Base-by-base conservation (phyloP, 108 stramenopile species). In the Cyclotella atomus region DNA sequence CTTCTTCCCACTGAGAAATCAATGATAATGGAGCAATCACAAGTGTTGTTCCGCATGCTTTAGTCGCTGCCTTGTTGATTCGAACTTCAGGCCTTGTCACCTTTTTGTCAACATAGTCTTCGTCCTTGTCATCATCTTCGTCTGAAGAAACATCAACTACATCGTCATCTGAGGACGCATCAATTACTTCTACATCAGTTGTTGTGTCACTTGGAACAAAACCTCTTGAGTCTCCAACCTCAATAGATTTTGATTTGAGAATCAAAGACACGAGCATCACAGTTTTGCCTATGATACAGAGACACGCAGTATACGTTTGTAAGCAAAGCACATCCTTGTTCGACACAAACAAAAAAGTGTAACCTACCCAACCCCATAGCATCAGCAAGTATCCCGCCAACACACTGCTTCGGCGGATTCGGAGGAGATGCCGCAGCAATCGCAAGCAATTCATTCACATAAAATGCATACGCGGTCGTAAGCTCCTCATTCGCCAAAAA, bases 1-100 rank as follows among this genome's bases (percentile, higher is more conserved):
- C 94, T 49, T 91, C 85, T 81, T 92, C 87, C 94, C 94, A 95
- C 69, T 95, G 94, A 6, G 78, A 35, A 28, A 95, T 50, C 25
- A 95, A 75, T 0, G 91, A 95, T 14, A 95, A 69, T 36, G 91
- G 91, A 16, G 89, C 77, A 15, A 95, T 85, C 3, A 95, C 86
- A 7, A 95, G 82, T n/a, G 94, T 95, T 17, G 88, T 84, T 14
- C 52, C 44, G 2, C 46, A 34, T 21, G 45, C n/a, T 28, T 34
- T 19, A 43, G 25, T 63, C 33, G 16, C 28, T 9, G 16, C 62
- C 2, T 67, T 49, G 4, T 32, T 72, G 43, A n/a, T n/a, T n/a
- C 44, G 60, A 15, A 53, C 36, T 27, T 41, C 21, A 20, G 27
- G 50, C 17, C 17, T 8, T 30, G 46, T 28, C 44, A 49, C 21